Percentiles rank a stretch among this genome's conserved stretches.
Conservation (phyloP, 2,329 filamentous ascomycete species). For the Karstenula rhodostoma region DNA sequence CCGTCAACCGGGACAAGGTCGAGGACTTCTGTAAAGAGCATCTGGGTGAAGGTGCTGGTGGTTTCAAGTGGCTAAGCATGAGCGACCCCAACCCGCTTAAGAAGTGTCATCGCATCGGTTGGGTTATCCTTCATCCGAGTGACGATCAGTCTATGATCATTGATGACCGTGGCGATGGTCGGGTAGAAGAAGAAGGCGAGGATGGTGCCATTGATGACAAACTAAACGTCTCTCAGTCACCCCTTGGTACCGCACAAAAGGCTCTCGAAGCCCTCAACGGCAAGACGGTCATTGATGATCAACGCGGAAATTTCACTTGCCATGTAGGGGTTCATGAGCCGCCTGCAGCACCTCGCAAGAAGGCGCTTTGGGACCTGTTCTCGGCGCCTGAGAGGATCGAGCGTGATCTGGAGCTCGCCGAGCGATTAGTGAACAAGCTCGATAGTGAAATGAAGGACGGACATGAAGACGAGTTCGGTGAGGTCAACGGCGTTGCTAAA, state of each 20-base stretch:
- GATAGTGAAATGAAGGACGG: conserved; percentile 82
- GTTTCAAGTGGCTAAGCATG: conserved; percentile 94
- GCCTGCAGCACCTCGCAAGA: conserved; percentile 84
- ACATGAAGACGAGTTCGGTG: conserved; percentile 54
- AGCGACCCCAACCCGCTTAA: conserved; percentile 98
- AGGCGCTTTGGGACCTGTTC: conserved; percentile 96
- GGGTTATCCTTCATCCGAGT: conserved; percentile 92
- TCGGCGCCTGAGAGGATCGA: conserved; percentile 93
- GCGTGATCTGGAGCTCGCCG: conserved; percentile 84
- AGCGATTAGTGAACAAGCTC: conserved; percentile 81
- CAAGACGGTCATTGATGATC: conserved; percentile 95
- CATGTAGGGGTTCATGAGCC: conserved; percentile 97
- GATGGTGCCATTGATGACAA: conserved; percentile 66
- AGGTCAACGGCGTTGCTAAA: conserved; percentile 73
- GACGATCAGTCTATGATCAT: conserved; percentile 68
- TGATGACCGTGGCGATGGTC: conserved; percentile 75
- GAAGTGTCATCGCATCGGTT: conserved; percentile 95
- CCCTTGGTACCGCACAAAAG: conserved; percentile 73
- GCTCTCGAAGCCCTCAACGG: conserved; percentile 95
- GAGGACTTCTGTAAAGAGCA: conserved; percentile 96
- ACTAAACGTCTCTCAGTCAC: conserved; percentile 49
- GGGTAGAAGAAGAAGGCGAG: conserved; percentile 72
- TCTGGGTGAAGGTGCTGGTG: conserved; percentile 86
- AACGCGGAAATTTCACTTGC: conserved; percentile 94
- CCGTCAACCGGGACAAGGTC: conserved; percentile 90